Evolutionary conservation across 441 rosid genomes (phyloP).

Genomic region (Erodium texanum): DNA sequence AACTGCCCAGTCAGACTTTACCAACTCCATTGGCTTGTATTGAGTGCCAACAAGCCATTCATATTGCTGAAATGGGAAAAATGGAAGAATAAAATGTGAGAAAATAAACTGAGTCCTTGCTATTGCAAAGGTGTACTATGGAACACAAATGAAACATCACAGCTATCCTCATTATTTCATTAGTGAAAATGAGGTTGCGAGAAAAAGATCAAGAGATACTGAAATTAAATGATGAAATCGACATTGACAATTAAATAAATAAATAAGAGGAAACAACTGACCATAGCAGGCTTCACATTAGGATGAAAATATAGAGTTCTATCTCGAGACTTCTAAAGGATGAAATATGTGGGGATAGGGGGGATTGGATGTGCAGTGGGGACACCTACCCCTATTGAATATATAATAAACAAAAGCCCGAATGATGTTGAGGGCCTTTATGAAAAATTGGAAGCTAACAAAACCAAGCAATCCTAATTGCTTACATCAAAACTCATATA

Average conservation of each 20-base stretch:
- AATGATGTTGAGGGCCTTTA: neutral
- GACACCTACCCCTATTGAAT: neutral
- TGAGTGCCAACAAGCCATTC: conserved; percentile 92
- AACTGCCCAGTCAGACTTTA: conserved; percentile 85
- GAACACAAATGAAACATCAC: neutral
- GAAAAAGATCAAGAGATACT: neutral
- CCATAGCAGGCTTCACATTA: neutral
- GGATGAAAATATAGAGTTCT: conserved; percentile 2
- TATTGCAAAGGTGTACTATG: neutral
- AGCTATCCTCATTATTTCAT: conserved; percentile 9
- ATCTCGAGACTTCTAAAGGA: conserved; percentile 2
- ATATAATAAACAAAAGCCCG: neutral
- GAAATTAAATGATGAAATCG: conserved; percentile 2
- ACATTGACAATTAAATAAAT: neutral
- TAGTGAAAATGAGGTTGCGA: conserved; percentile 1
- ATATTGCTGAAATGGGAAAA: conserved; percentile 51
- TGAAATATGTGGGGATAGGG: neutral
- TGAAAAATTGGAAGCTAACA: neutral
- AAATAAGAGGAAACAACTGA: neutral
- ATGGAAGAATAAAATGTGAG: conserved; percentile 7
- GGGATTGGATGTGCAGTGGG: neutral
- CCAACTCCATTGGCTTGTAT: conserved; percentile 87
- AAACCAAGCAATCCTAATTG: conserved; percentile 9
- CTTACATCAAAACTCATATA: conserved; percentile 20
- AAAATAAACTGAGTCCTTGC: conserved; percentile 1